Evolutionary conservation across 2,329 filamentous ascomycete species (phyloP), one percentile per base, ranked within the genome.

Genomic region (Sphaerulina populicola): DNA sequence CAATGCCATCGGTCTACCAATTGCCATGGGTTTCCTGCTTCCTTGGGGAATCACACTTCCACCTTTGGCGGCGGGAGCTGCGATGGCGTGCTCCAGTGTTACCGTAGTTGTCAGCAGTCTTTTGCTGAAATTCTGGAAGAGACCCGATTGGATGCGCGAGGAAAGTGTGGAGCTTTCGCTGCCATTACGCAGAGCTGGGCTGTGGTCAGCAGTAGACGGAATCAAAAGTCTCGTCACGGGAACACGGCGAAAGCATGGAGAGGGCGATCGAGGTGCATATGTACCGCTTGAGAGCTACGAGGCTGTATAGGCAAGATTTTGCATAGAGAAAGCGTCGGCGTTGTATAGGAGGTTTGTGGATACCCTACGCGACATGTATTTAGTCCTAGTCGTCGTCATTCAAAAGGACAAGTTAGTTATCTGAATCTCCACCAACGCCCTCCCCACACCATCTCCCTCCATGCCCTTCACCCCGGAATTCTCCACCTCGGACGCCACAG

Each of bases 11-110:
- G 93, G 93, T 1, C 76, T 98, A 11, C 93, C 93, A 2, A 94
- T 98, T 62, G 93, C 93, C 37, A 97, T 97, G 93, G 93, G 93
- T 21, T 72, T 97, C 62, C 94, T 97, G 74, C 74, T 98, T 4
- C 91, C 93, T 0, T 81, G 95, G 59, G 93, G 91, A 30, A 80
- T 86, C 54, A 83, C 89, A 62, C 75, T 97, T 58, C 93, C 94
- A 60, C 90, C 93, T 21, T 91, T 97, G 83, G 89, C 90, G 44
- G 93, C 93, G 1, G 90, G 89, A 15, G 88, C 87, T 3, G 93
- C 93, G 44, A 97, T 98, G 90, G 91, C 90, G 1, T 81, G 79
- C 58, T 93, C 86, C 52, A 91, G 85, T 59, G 88, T 98, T 42
- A 93, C 85, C 53, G 93, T 98, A 3, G 91, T 97, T 0, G 75